Evolutionary conservation across 2,329 filamentous ascomycete species (phyloP), one percentile per base, ranked within the genome.

Genomic region (Huntiella savannae): DNA sequence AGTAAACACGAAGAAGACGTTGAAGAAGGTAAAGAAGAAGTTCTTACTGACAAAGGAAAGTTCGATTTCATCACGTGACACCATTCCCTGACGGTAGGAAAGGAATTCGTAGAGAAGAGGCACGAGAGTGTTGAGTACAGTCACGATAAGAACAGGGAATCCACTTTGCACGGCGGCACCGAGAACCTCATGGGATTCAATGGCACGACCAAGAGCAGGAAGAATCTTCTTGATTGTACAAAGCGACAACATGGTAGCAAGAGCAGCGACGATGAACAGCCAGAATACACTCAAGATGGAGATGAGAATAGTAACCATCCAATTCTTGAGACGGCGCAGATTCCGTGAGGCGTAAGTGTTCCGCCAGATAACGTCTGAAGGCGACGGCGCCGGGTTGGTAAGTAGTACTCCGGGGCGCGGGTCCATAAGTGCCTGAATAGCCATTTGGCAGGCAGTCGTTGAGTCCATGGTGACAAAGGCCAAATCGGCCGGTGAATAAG

Each of bases 11-110:
- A 96, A 73, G 63, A 98, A 98, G 48, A 96, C 84, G 63, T 98
- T 98, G 73, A 98, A 96, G 62, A 98, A 98, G 7, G 82, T 87
- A 59, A 98, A 98, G 69, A 96, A 94, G 64, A 96, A 98, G 62
- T 96, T 98, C 65, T 98, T 98, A 46, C 85, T 94, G 53, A 98
- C 88, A 39, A 92, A 71, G 0, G 91, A 96, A 5, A 98, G 70
- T 60, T 96, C 91, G 16, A 98, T 79, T 51, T 98, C 91, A 39
- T 85, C 85, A 54, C 86, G 83, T 0, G 91, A 96, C 44, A 94
- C 84, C 78, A 92, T 92, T 42, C 91, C 91, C 64, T 98, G 91
- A 45, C 76, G 72, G 58, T 87, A 87, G 2, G 88, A 85, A 8
- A 98, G 72, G 66, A 79, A 95, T 55, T 93, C 86, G 63, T 98